Evolutionary conservation across 1,139 yeast genomes (phyloP), one percentile per base, ranked within the genome.

Genomic region (Protomyces macrosporus): DNA sequence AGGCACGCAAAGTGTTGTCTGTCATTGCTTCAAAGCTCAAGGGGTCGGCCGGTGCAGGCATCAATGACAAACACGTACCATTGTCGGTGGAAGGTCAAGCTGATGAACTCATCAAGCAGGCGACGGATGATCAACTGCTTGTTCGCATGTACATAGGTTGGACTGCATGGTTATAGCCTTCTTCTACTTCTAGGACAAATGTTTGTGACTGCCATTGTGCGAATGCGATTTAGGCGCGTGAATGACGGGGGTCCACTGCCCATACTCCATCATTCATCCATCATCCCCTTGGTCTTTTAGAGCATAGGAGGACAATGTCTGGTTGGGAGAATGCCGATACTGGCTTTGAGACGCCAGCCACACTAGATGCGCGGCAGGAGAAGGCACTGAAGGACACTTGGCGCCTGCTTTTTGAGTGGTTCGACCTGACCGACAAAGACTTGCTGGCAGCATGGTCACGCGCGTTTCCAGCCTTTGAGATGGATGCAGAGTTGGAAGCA

Each of bases 81-180:
- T 83, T 93, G 78, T 89, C 95, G 75, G 88, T 91, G 2, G 86
- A 88, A 64, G 98, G 97, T 0, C 97, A 93, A 71, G 97, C 90
- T 1, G 97, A 93, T 71, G 85, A 88, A 40, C 80, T 93, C 65
- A 88, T 93, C 57, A 91, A 88, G 70, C 90, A 88, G 67, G 95
- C 98, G 0, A 82, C 88, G 0, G 85, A 90, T 3, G 77, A 79
- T 5, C 88, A 85, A 62, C 85, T 86, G 68, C 76, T 95, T 61
- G 80, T 89, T 37, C 86, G 82, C 69, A 93, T 95, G 98, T 95
- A 90, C 74, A 84, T 88, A 42, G 99, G 99, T 6, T 64, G 66
- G 66, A 55, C 66, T 14, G 56, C 62, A 16, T 58, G 62, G 62
- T 40, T 57, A 37, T 57, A 57, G 40, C 23, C n/a, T n/a, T 37